Conservation (phyloP, 192 early-diverging fungal species). For the Anaeromyces robustus region DNA sequence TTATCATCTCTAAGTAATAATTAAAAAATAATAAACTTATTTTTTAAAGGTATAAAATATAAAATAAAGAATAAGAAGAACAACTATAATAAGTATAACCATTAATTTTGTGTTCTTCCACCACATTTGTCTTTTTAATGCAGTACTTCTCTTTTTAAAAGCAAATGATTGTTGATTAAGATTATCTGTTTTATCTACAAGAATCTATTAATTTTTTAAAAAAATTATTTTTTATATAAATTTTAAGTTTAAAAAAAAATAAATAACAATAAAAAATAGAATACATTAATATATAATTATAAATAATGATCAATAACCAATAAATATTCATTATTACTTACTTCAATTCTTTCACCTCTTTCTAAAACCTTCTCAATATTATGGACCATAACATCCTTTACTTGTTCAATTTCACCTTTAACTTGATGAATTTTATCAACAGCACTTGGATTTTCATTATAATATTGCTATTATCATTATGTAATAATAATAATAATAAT, state of each 20-base stretch:
- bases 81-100: conserved; percentile 41
- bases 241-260: conserved; percentile 9
- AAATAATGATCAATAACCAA: no score
- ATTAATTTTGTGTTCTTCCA: conserved; percentile 86
- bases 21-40: background rate
- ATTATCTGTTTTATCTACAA: conserved; percentile 80
- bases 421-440: conserved; percentile 67
- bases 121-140: conserved; percentile 69
- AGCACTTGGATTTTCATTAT: background rate
- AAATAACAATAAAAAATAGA: background rate
- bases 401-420: conserved; percentile 80
- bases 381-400: conserved; percentile 86
- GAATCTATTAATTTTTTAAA: conserved; percentile 22
- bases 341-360: background rate
- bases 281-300: background rate
- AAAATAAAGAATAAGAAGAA: conserved; percentile 20
- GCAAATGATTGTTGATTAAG: conserved; percentile 78
- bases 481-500: no score
- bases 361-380: conserved; percentile 54
- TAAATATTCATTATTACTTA: background rate
- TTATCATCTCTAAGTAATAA: no score
- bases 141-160: conserved; percentile 74
- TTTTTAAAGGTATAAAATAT: background rate
- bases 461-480: background rate
- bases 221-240: conserved; percentile 5